phyloP scores from a whole-genome alignment of 2,329 filamentous ascomycete species.

The Orbilia blumenaviensis region DNA sequence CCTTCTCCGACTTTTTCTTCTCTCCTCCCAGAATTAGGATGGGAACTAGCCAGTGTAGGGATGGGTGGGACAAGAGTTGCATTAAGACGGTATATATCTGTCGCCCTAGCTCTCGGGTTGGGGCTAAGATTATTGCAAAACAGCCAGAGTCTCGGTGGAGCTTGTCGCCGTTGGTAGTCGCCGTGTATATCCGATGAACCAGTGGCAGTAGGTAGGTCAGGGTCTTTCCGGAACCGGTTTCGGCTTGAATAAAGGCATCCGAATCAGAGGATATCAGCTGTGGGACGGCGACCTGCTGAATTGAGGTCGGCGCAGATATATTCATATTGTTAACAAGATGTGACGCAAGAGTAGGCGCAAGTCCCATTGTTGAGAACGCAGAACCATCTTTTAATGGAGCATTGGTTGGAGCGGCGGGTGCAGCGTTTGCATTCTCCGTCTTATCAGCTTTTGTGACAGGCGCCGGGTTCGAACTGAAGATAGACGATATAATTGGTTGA shows the following conservation, averaged over 20 bases:
- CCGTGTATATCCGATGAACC: slow-evolving; percentile 79
- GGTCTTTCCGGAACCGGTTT: slow-evolving; percentile 97
- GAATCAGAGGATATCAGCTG: slow-evolving; percentile 80
- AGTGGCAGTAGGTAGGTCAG: slow-evolving; percentile 94
- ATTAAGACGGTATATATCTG: slow-evolving; percentile 84
- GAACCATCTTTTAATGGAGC: slow-evolving; percentile 85
- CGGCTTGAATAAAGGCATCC: slow-evolving; percentile 94
- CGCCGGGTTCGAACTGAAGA: slow-evolving; percentile 89
- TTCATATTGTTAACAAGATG: slow-evolving; percentile 86
- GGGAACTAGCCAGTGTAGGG: slow-evolving; percentile 90
- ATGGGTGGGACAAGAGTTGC: slow-evolving; percentile 65
- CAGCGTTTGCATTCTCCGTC: slow-evolving; percentile 65
- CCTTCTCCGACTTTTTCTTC: slow-evolving; percentile 69
- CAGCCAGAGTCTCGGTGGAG: slow-evolving; percentile 86
- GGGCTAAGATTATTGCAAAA: slow-evolving; percentile 92
- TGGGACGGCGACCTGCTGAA: slow-evolving; percentile 88
- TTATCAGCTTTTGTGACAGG: slow-evolving; percentile 66
- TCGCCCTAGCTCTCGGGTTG: slow-evolving; percentile 91
- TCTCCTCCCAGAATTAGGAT: slow-evolving; percentile 81
- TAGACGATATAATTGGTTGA: slow-evolving; percentile 75
- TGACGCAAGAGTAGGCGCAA: slow-evolving; percentile 80
- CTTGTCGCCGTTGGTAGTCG: slow-evolving; percentile 61
- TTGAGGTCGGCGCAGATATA: slow-evolving; percentile 89
- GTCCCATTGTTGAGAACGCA: slow-evolving; percentile 83
- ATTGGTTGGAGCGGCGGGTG: slow-evolving; percentile 78